A percentile compares a stretch with the other conserved stretches of the same genome.
These are phyloP conservation scores for Naganishia onofrii DNA, from an alignment of 768 basidiomycete species.

Conservation along the genomic window DNA sequence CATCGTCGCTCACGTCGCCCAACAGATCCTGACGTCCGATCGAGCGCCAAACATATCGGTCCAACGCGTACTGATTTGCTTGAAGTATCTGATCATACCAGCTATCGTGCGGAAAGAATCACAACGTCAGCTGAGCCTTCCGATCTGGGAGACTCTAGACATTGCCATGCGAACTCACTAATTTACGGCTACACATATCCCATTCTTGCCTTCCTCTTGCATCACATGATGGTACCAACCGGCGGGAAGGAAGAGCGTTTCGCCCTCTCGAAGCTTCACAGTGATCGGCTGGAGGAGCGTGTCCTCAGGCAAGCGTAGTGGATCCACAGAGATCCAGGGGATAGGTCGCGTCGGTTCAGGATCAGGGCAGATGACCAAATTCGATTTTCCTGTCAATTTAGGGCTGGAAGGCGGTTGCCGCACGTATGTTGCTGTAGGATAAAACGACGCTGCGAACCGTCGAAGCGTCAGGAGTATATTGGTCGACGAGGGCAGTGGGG, in stretches of 20 bases:
- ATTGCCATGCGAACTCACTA: slow-evolving; percentile 40
- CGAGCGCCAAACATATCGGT: slow-evolving; percentile 24
- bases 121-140: no score
- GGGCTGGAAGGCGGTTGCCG: slow-evolving; percentile 45
- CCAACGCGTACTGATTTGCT: slow-evolving; percentile 25
- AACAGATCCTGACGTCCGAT: slow-evolving; percentile 24
- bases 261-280: slow-evolving; percentile 67
- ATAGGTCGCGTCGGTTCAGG: slow-evolving; percentile 50
- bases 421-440: slow-evolving; percentile 67
- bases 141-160: no score
- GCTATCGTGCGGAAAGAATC: background rate
- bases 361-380: slow-evolving; percentile 11
- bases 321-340: slow-evolving; percentile 82
- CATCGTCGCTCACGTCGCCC: background rate
- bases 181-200: slow-evolving; percentile 49
- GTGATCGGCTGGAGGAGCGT: slow-evolving; percentile 64
- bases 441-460: slow-evolving; percentile 58
- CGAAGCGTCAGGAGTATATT: background rate
- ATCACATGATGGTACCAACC: slow-evolving; percentile 92
- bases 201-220: slow-evolving; percentile 55
- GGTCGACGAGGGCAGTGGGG: background rate
- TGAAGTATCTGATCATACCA: slow-evolving; percentile 32
- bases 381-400: background rate
- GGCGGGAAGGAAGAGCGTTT: slow-evolving; percentile 82
- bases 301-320: slow-evolving; percentile 54